Percentiles rank a stretch among this genome's conserved stretches.
These are phyloP conservation scores for Metschnikowia amazonensis DNA, from an alignment of 805 yeast species.

Conservation along the genomic window DNA sequence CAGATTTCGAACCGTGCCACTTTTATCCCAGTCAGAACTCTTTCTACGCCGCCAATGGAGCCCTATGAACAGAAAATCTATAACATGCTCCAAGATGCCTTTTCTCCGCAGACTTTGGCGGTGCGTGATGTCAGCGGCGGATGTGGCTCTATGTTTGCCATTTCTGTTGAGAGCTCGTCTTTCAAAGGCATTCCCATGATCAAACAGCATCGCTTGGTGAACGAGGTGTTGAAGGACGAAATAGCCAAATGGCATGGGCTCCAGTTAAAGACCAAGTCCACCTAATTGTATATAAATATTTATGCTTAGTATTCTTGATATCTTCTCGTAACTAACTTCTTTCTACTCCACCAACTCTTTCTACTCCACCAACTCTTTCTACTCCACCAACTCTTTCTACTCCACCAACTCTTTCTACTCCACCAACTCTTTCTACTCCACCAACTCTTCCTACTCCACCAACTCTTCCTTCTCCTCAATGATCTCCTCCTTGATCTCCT, in stretches of 20 bases:
- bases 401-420: too few species aligned
- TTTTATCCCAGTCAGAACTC: conserved; percentile 4
- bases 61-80: conserved; percentile 65
- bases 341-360: too few species aligned
- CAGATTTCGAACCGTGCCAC: background rate
- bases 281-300: conserved; percentile 6
- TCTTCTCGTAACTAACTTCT: too few species aligned
- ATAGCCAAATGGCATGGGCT: conserved; percentile 92
- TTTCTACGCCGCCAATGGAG: conserved; percentile 34
- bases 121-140: conserved; percentile 89
- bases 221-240: conserved; percentile 75
- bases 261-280: conserved; percentile 72
- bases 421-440: too few species aligned
- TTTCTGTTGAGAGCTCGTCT: conserved; percentile 62
- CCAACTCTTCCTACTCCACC: too few species aligned
- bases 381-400: too few species aligned
- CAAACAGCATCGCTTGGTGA: conserved; percentile 90
- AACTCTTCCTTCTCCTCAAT: conserved; percentile 70
- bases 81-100: conserved; percentile 48
- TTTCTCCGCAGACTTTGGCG: conserved; percentile 57
- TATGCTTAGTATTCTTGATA: too few species aligned
- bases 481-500: conserved; percentile 41
- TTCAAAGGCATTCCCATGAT: conserved; percentile 82
- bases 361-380: too few species aligned
- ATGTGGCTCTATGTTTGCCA: conserved; percentile 97